phyloP scores from a whole-genome alignment of 2,329 filamentous ascomycete genomes.

The Fusarium verticillioides region DNA sequence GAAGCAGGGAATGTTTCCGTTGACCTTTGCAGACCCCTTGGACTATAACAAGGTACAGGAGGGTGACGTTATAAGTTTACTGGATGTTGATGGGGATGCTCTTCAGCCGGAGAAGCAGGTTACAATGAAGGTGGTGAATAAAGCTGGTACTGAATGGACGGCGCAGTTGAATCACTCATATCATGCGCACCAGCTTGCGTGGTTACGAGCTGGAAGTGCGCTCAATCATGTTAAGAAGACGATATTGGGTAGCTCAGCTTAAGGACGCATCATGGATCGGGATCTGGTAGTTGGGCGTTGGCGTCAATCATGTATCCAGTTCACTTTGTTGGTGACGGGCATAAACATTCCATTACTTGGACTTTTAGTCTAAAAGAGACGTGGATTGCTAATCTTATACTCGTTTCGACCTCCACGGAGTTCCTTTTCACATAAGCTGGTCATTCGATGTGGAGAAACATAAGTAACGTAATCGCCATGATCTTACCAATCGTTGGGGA shows the following conservation, averaged over 20 bases:
- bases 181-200: conserved; percentile 17
- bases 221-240: conserved; percentile 23
- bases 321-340: background rate
- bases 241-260: background rate
- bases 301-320: background rate
- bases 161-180: conserved; percentile 25
- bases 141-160: conserved; percentile 10
- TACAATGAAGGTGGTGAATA: conserved; percentile 9
- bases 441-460: background rate
- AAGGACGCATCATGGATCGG: background rate
- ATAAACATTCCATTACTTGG: too few relatives aligned
- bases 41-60: conserved; percentile 78
- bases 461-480: background rate
- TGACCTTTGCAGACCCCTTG: conserved; percentile 77
- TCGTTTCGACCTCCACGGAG: background rate
- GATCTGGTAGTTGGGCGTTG: background rate
- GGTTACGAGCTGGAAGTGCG: conserved; percentile 22
- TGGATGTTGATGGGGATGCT: conserved; percentile 7
- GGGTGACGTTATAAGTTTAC: conserved; percentile 14
- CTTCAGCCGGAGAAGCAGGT: conserved; percentile 16
- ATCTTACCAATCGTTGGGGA: background rate
- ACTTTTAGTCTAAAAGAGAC: too few relatives aligned
- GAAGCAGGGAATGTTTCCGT: conserved; percentile 71
- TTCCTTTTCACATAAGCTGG: too few relatives aligned
- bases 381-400: background rate